Percentiles rank a stretch among this genome's conserved stretches.
These are phyloP conservation scores for Cryptosporidium baileyi DNA, from an alignment of 169 alveolate species.

Conservation along the genomic window DNA sequence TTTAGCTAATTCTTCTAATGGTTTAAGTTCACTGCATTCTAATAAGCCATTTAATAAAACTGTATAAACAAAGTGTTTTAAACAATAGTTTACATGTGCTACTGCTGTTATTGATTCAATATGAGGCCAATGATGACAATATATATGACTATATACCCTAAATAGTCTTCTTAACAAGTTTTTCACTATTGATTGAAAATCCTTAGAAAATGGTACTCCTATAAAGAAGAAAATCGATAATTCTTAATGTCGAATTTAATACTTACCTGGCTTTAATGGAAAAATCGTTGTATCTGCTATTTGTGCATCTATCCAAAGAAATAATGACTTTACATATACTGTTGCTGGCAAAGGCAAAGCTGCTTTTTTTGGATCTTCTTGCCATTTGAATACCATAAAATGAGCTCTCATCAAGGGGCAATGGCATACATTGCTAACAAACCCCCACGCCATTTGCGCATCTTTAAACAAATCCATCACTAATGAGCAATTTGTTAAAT, in stretches of 20 bases:
- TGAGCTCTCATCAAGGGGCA: conserved; percentile 70
- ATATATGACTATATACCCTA: conserved; percentile 65
- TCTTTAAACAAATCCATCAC: conserved; percentile 65
- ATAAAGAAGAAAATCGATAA: neutral
- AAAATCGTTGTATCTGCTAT: conserved; percentile 50
- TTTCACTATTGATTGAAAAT: conserved; percentile 38
- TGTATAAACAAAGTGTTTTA: conserved; percentile 57
- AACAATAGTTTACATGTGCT: conserved; percentile 59
- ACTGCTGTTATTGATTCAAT: conserved; percentile 54
- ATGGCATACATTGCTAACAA: conserved; percentile 56
- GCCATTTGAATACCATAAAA: conserved; percentile 70
- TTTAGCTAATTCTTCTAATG: conserved; percentile 55
- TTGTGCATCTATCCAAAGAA: conserved; percentile 56
- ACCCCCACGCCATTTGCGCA: conserved; percentile 71
- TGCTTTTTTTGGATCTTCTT: conserved; percentile 65
- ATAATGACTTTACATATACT: conserved; percentile 48
- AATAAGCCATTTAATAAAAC: conserved; percentile 5
- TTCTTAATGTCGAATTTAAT: neutral
- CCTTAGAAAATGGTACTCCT: conserved; percentile 56
- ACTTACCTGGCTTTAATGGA: conserved; percentile 71
- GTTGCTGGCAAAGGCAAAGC: conserved; percentile 68
- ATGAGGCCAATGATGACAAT: conserved; percentile 70
- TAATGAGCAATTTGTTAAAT: neutral
- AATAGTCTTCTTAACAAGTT: conserved; percentile 48
- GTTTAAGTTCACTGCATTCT: conserved; percentile 55